phyloP scores from a whole-genome alignment of 768 basidiomycete genomes.

The Cyathus striatus region DNA sequence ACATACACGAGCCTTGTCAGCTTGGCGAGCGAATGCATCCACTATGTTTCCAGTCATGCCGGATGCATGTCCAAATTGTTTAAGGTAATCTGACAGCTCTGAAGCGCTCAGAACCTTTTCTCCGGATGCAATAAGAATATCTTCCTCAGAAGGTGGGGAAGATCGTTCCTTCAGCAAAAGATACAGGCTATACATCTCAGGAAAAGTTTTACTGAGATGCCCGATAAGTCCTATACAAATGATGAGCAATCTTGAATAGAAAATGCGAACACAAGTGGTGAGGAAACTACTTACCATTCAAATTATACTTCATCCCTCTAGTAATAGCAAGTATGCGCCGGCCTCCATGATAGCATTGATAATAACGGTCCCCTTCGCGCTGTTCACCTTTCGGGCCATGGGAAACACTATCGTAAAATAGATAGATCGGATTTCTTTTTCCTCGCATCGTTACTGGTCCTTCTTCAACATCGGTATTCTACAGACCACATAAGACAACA shows the following conservation, averaged over 20 bases:
- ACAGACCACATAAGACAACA: too few relatives aligned
- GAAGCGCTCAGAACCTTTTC: not conserved
- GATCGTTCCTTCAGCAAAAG: not conserved
- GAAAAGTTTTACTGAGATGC: not conserved
- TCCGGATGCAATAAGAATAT: constrained; percentile 4
- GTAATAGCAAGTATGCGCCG: constrained; percentile 11
- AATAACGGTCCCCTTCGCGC: not conserved
- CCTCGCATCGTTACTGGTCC: too few relatives aligned
- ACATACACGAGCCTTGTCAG: not conserved
- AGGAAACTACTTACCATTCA: constrained; percentile 6
- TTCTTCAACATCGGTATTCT: too few relatives aligned
- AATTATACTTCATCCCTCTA: constrained; percentile 5
- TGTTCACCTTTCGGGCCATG: not conserved
- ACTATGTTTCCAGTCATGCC: too few relatives aligned
- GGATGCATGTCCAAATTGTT: not conserved
- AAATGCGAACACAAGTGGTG: not conserved
- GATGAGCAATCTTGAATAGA: not conserved
- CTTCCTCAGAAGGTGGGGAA: constrained; percentile 1
- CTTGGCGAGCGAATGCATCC: not conserved
- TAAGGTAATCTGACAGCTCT: not conserved
- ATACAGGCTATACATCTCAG: not conserved
- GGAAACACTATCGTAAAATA: not conserved
- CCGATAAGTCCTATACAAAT: not conserved
- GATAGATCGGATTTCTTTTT: not conserved
- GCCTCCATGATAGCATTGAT: constrained; percentile 2